These are phyloP conservation scores for Microbotryum silenes-acaulis DNA, from an alignment of 1,284 basidiomycete species.

Conservation along the genomic window DNA sequence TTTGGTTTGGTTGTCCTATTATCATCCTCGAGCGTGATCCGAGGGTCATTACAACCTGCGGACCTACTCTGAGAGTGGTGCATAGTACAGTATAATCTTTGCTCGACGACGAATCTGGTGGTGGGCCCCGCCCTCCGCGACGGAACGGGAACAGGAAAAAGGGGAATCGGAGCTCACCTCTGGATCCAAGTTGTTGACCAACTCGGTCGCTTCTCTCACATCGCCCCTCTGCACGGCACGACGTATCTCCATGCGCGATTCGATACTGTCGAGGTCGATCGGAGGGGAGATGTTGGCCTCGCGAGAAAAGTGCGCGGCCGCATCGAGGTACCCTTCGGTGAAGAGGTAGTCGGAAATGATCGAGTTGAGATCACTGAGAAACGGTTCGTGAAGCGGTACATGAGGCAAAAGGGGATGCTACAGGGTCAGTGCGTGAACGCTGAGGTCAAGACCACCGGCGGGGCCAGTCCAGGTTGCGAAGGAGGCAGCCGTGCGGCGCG, in stretches of 20 bases:
- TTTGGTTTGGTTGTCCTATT: constrained; percentile 34
- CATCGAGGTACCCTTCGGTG: constrained; percentile 92
- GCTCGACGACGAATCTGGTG: constrained; percentile 1
- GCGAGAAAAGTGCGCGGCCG: constrained; percentile 84
- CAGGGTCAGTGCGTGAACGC: neutral
- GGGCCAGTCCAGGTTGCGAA: too few relatives aligned
- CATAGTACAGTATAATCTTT: constrained; percentile 82
- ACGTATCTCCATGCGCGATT: constrained; percentile 86
- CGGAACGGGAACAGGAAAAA: neutral
- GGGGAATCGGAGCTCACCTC: constrained; percentile 61
- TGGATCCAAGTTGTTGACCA: constrained; percentile 90
- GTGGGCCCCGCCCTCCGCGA: too few relatives aligned
- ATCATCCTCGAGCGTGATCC: constrained; percentile 27
- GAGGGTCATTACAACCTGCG: constrained; percentile 23
- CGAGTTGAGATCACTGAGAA: constrained; percentile 54
- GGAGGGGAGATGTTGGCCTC: constrained; percentile 68
- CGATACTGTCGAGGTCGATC: constrained; percentile 84
- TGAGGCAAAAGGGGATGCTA: too few relatives aligned
- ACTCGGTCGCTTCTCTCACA: constrained; percentile 84
- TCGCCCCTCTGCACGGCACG: constrained; percentile 89
- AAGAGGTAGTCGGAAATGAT: constrained; percentile 98
- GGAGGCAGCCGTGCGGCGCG: neutral
- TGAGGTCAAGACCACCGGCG: too few relatives aligned
- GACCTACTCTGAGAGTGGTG: constrained; percentile 84
- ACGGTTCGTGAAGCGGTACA: too few relatives aligned